Evolutionary conservation across 139 green algal species (phyloP).

Genomic region (Closterium sp.): DNA sequence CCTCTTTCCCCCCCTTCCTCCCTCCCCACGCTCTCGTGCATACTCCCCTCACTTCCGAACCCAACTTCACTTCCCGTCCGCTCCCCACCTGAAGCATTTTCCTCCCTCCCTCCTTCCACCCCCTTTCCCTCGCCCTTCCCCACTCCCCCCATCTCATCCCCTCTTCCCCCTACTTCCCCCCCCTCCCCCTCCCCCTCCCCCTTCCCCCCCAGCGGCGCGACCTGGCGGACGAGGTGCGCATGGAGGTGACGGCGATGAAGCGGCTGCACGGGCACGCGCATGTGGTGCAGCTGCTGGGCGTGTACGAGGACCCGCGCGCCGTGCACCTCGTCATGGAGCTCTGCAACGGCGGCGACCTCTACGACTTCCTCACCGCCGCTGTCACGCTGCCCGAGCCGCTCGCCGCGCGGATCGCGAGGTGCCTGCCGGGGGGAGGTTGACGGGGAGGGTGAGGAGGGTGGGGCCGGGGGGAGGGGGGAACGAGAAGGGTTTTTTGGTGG

Average conservation of each 20-base stretch:
- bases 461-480: background rate
- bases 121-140: background rate
- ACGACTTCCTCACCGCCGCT: constrained; percentile 14
- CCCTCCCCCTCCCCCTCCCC: background rate
- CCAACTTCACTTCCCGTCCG: background rate
- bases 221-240: constrained; percentile 6
- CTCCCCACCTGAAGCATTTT: background rate
- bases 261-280: background rate
- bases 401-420: background rate
- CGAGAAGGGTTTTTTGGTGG: too few relatives aligned
- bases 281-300: constrained; percentile 15
- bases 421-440: background rate
- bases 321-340: constrained; percentile 37
- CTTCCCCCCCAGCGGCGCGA: background rate
- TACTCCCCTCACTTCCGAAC: background rate
- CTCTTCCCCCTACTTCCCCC: too few relatives aligned
- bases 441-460: background rate
- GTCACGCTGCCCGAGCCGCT: background rate
- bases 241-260: constrained; percentile 24
- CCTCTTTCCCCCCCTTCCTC: too few relatives aligned
- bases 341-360: constrained; percentile 24
- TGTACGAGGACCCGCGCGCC: constrained; percentile 11
- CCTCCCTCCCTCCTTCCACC: background rate
- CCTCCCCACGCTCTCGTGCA: too few relatives aligned
- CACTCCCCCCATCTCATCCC: background rate